Evolutionary conservation across 1,139 yeast species (phyloP), one percentile per base, ranked within the genome.

Genomic region (Hanseniaspora uvarum): DNA sequence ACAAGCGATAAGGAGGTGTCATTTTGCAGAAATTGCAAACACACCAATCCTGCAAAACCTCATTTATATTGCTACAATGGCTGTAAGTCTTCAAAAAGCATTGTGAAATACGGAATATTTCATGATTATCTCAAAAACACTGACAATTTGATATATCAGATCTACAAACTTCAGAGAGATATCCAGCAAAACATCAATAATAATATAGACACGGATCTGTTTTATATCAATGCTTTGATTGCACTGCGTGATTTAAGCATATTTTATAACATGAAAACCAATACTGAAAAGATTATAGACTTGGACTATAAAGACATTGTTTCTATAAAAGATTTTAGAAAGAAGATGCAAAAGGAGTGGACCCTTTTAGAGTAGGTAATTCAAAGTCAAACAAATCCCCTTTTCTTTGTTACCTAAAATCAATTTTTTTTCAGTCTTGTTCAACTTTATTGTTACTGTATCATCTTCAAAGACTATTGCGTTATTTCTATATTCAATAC

Each of bases 301-400:
- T 5, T 50, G 12, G 53, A 50, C 19, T 50, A 31, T 14, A 50
- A 50, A 36, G 45, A 43, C 38, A 43, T 50, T 7, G 30, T 11
- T 11, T 18, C 28, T 4, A n/a, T 23, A 12, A 31, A 41, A 18
- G 43, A 26, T 4, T 50, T 34, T 21, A 10, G 21, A 4, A n/a
- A 19, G 19, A 50, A 50, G 21, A 50, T 50, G 48, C 31, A 34
- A 34, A 41, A 43, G 16, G 53, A 50, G 16, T 43, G 47, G 47
- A 23, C 10, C 3, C 23, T 18, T 10, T 14, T 24, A 21, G 24
- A 34, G 18, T 24, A 33, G 12, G 16, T 38, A 47, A 7, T n/a
- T 31, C 23, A 47, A 16, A 6, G 19, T 4, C 16, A 47, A 19
- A 23, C 45, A 33, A 7, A 33, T 19, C 6, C 53, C 53, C 31